Conservation (phyloP, 2,329 filamentous ascomycete species). For the Raffaelea arxii region DNA sequence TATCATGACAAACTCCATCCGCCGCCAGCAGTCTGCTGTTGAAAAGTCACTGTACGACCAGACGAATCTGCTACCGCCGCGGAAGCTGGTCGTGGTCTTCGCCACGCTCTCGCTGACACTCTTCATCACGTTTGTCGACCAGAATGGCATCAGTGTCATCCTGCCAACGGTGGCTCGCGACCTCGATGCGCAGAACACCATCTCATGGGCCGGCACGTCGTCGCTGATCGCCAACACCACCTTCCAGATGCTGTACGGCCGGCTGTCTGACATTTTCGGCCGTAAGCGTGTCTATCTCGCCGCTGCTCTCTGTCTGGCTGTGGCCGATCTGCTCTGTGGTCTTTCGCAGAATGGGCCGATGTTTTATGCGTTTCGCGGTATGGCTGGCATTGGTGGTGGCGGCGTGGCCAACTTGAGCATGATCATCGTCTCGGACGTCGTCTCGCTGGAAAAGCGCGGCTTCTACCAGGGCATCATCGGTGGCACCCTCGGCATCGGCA, state of each 20-base stretch:
- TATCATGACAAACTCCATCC: background rate
- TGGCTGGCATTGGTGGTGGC: slow-evolving; percentile 52
- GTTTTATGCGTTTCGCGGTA: slow-evolving; percentile 51
- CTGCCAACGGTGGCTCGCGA: slow-evolving; percentile 41
- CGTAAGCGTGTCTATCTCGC: slow-evolving; percentile 48
- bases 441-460: slow-evolving; percentile 47
- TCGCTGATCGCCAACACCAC: slow-evolving; percentile 48
- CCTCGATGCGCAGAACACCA: slow-evolving; percentile 34
- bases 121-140: slow-evolving; percentile 46
- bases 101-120: slow-evolving; percentile 39
- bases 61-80: slow-evolving; percentile 44
- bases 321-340: slow-evolving; percentile 51
- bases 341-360: slow-evolving; percentile 44
- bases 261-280: slow-evolving; percentile 51
- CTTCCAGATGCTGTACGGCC: slow-evolving; percentile 56
- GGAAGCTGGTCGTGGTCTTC: slow-evolving; percentile 40
- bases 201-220: slow-evolving; percentile 46
- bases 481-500: slow-evolving; percentile 29
- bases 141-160: slow-evolving; percentile 43
- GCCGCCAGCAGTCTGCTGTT: slow-evolving; percentile 6
- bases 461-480: slow-evolving; percentile 40
- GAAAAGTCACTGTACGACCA: slow-evolving; percentile 22
- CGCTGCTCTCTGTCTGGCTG: slow-evolving; percentile 39
- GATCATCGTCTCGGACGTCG: slow-evolving; percentile 53
- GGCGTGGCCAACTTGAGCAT: slow-evolving; percentile 49